A percentile compares a stretch with the other conserved stretches of the same genome.
phyloP scores from a whole-genome alignment of 2,329 filamentous ascomycete genomes.

The Fusarium incarnatum region DNA sequence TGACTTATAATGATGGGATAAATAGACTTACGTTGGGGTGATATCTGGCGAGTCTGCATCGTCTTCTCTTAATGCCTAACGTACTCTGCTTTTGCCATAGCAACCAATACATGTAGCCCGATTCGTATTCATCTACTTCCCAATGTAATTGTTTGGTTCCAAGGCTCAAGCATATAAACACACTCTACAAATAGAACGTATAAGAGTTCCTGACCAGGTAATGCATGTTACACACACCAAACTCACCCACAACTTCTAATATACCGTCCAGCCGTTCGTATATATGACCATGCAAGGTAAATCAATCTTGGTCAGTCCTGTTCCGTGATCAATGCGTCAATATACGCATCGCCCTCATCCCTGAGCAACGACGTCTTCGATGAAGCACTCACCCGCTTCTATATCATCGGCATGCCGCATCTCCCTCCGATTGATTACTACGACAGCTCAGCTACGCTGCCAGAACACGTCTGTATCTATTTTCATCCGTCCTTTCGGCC shows the following conservation, averaged over 20 bases:
- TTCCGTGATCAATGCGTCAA: neutral
- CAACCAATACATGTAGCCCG: neutral
- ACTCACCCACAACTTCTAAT: neutral
- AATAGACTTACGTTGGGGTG: neutral
- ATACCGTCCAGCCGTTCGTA: neutral
- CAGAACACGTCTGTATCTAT: neutral
- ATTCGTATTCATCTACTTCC: neutral
- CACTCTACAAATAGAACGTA: neutral
- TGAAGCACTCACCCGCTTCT: constrained; percentile 5
- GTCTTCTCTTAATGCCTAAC: neutral
- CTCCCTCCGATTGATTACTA: neutral
- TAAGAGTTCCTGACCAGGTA: neutral
- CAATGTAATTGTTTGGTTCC: neutral
- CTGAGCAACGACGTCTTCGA: neutral
- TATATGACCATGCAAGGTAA: neutral
- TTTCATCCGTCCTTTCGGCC: neutral
- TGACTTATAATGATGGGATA: neutral
- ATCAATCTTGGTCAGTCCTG: neutral
- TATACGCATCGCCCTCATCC: neutral
- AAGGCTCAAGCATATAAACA: neutral
- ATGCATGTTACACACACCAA: neutral
- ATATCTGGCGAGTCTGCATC: neutral
- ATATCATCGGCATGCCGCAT: neutral
- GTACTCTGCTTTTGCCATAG: neutral
- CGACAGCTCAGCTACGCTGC: neutral